Base-by-base conservation (phyloP, 2,329 filamentous ascomycete genomes). In the Ascochyta fabae region DNA sequence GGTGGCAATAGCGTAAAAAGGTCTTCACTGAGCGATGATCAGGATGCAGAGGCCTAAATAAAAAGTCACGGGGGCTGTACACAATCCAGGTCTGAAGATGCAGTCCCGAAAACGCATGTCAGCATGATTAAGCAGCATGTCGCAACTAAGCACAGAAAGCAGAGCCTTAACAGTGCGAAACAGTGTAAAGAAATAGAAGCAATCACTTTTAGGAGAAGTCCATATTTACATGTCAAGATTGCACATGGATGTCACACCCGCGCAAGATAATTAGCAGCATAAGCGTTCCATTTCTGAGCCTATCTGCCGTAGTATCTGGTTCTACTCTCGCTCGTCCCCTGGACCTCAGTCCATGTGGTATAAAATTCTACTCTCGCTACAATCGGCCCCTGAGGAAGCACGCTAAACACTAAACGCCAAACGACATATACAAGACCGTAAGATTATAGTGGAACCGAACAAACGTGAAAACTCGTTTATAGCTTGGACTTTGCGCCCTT, bases 401-500 rank as follows among this genome's bases (percentile, higher is more conserved):
- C 52, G 49, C 33, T 51, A 27, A 61, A 50, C 52, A 46, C 33
- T 51, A 27, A 61, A 60, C 53, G 43, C 48, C 55, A 48, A 39
- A 47, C 56, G 53, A 48, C 53, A 63, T 60, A 44, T 62, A 64
- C 54, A 64, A 54, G n/a, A 40, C 39, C 55, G 46, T 53, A 26
- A 57, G 45, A 27, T 44, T 42, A 38, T 56, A 27, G 58, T 27
- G 34, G 22, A 58, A 26, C 56, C 44, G 42, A 29, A 40, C 8
- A 31, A 16, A 24, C 43, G 10, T 16, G 43, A 3, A 27, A 15
- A 22, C 12, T 16, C 23, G 27, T 68, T 62, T 75, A 80, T 57
- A 80, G 63, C 70, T 78, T 80, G 34, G 78, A 69, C 62, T 78
- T 79, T 42, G 70, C 60, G 35, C 66, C 72, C 68, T 81, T 77